phyloP scores from a whole-genome alignment of 352 stramenopile genomes.

The Phytophthora vignae region DNA sequence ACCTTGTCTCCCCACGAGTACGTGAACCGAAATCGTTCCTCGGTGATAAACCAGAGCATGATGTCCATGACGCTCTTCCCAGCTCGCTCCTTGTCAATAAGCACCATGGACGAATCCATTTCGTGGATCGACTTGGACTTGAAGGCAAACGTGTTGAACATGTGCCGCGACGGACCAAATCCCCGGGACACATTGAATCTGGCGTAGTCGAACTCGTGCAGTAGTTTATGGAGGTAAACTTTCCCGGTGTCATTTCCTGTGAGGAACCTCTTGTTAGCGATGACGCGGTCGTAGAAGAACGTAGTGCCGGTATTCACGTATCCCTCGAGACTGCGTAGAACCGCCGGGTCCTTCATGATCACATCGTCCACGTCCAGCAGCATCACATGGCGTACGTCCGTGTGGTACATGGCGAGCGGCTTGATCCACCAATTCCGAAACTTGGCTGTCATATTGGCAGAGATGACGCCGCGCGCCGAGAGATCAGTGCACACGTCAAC shows the following conservation, averaged over 20 bases:
- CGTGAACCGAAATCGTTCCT: slow-evolving; percentile 41
- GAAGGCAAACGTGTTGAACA: slow-evolving; percentile 56
- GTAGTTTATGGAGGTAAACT: slow-evolving; percentile 46
- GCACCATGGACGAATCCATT: slow-evolving; percentile 73
- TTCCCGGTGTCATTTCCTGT: slow-evolving; percentile 41
- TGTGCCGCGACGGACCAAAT: slow-evolving; percentile 41
- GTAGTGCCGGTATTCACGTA: slow-evolving; percentile 57
- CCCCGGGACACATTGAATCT: slow-evolving; percentile 40
- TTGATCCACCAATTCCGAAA: slow-evolving; percentile 60
- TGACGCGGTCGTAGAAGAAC: slow-evolving; percentile 76
- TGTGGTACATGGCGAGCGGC: slow-evolving; percentile 51
- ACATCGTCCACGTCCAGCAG: slow-evolving; percentile 65
- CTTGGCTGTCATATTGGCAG: slow-evolving; percentile 9
- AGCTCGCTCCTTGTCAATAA: slow-evolving; percentile 50
- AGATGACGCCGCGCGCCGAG: slow-evolving; percentile 21
- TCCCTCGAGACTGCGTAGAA: slow-evolving; percentile 41
- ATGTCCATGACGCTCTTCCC: slow-evolving; percentile 43
- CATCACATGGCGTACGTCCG: slow-evolving; percentile 43
- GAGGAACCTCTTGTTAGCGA: slow-evolving; percentile 46
- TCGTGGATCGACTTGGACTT: slow-evolving; percentile 57
- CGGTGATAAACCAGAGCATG: slow-evolving; percentile 42
- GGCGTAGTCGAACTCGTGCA: slow-evolving; percentile 58
- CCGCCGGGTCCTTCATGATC: slow-evolving; percentile 51
- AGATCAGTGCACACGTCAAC: slow-evolving; percentile 54
- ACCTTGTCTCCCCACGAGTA: slow-evolving; percentile 53